Conservation (phyloP, 2,329 filamentous ascomycete species). For the Pestalotiopsis fici region DNA sequence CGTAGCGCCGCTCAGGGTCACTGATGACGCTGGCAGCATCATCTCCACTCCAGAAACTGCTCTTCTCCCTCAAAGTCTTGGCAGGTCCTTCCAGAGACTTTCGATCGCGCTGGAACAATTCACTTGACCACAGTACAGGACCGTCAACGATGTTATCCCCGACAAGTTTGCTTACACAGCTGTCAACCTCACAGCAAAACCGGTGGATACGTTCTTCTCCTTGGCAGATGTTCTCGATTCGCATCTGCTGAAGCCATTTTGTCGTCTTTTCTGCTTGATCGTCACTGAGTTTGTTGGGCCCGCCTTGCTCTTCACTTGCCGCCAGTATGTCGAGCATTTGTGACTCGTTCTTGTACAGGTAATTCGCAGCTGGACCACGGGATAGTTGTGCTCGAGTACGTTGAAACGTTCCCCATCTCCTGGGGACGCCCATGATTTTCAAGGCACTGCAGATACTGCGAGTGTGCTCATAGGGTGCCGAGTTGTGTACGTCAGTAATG, state of each 20-base stretch:
- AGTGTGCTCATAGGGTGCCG: constrained; percentile 83
- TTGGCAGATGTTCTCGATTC: constrained; percentile 89
- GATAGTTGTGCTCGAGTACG: constrained; percentile 48
- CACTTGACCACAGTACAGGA: constrained; percentile 89
- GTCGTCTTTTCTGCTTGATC: constrained; percentile 86
- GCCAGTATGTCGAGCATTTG: constrained; percentile 88
- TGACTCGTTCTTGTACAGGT: constrained; percentile 78
- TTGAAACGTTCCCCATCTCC: constrained; percentile 54
- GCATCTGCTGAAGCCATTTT: constrained; percentile 78
- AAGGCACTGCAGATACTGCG: constrained; percentile 83
- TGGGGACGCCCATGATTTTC: constrained; percentile 81
- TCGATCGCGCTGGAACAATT: constrained; percentile 80
- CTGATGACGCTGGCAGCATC: constrained; percentile 56
- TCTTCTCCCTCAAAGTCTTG: constrained; percentile 41
- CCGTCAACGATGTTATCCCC: constrained; percentile 82
- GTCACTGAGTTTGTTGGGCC: constrained; percentile 93
- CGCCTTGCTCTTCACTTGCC: constrained; percentile 79
- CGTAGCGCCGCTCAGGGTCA: constrained; percentile 53
- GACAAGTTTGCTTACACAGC: constrained; percentile 81
- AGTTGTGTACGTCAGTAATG: constrained; percentile 89
- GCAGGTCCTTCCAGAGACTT: constrained; percentile 53
- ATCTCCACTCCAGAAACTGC: constrained; percentile 47
- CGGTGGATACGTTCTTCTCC: constrained; percentile 94
- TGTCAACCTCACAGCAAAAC: constrained; percentile 87
- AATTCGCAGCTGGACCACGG: constrained; percentile 53